Evolutionary conservation across 345 rosid genomes (phyloP), one percentile per base, ranked within the genome.

Genomic region (Ricinus communis): DNA sequence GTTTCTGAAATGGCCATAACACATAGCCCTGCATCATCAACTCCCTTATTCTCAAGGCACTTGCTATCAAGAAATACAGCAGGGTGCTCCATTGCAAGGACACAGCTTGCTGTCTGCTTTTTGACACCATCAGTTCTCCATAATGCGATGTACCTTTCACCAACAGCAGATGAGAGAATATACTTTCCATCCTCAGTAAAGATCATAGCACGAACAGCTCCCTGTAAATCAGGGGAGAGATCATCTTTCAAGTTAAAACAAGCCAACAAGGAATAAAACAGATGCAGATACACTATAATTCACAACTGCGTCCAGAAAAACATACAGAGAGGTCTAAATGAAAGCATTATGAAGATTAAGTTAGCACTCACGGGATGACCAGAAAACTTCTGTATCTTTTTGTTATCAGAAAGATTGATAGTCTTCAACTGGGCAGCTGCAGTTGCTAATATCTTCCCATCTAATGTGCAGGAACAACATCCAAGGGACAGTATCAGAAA

Each of bases 11-110:
- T 79, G 8, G 98, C 96, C 74, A 92, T 70, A 65, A 95, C 85
- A 65, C 79, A 85, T 10, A 90, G 73, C 46, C 88, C 88, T 19
- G 75, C 49, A 61, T 77, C 85, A 69, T 81, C 82, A 70, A 18
- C 82, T 74, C 73, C 80, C 57, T 57, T 81, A 61, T 74, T 71
- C 16, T 76, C 74, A 75, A 82, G 76, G 76, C 84, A 71, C 87
- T 69, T 80, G 79, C 91, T 57, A 76, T 95, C 98, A 67, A 95
- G 70, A 15, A 80, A 89, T 56, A 92, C 88, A 31, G 97, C 93
- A 72, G 99, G 98, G 81, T 95, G 90, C 76, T 92, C 99, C 88
- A 95, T 80, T 54, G 99, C 87, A 77, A 95, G 95, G 69, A 88
- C 88, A 83, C 97, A 95, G 80, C 89, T 86, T 71, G 94, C 96